Conservation (phyloP, 257 asterid species). For the Anisodus acutangulus region DNA sequence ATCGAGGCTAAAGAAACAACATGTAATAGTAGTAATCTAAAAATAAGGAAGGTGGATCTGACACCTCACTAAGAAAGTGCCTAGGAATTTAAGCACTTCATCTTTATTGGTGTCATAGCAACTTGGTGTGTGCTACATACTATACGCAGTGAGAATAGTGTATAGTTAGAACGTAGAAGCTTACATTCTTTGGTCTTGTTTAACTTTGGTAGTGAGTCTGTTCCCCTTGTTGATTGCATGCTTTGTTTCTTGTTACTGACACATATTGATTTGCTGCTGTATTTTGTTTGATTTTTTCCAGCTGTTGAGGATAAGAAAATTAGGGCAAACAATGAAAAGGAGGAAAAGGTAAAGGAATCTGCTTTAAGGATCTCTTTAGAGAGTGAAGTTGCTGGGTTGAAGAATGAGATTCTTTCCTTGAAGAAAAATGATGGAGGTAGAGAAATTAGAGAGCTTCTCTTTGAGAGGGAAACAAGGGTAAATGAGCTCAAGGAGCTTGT, state of each 20-base stretch:
- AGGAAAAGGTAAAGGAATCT: constrained; percentile 60
- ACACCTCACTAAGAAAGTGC: neutral
- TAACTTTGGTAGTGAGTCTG: constrained; percentile 4
- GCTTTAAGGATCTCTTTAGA: constrained; percentile 60
- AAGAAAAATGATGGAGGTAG: constrained; percentile 50
- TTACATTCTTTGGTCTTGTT: neutral
- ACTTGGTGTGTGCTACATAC: neutral
- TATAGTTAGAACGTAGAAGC: neutral
- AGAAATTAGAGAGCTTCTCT: constrained; percentile 44
- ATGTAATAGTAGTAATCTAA: no score
- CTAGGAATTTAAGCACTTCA: neutral
- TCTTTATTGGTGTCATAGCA: constrained; percentile 3
- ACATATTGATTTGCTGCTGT: neutral
- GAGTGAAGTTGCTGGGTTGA: constrained; percentile 64
- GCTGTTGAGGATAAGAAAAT: constrained; percentile 54
- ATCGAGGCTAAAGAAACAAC: no score
- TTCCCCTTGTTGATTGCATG: constrained; percentile 26
- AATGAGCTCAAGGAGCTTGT: constrained; percentile 59
- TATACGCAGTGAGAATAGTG: neutral
- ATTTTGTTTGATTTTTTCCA: constrained; percentile 36
- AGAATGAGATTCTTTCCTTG: constrained; percentile 60
- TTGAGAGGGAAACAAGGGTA: constrained; percentile 55
- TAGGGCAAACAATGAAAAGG: constrained; percentile 53
- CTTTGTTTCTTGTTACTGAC: neutral
- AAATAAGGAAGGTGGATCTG: neutral